phyloP scores from a whole-genome alignment of 331 rosid species.

The Quercus phellos region DNA sequence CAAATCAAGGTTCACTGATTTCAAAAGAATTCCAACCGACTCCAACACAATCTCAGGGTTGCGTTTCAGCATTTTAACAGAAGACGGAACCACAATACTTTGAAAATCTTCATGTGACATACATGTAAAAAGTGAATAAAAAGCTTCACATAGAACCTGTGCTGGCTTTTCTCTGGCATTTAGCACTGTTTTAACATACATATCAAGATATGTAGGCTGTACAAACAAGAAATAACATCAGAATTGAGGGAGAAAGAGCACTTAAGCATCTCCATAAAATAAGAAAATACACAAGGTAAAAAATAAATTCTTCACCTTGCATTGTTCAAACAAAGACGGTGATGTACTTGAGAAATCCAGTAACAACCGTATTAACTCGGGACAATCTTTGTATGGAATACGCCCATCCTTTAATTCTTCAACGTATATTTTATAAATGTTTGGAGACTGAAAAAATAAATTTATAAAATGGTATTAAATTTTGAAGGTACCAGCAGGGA shows the following conservation, averaged over 20 bases:
- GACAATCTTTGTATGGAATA: conserved; percentile 68
- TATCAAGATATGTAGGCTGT: conserved; percentile 82
- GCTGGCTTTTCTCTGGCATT: conserved; percentile 79
- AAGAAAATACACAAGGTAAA: not conserved
- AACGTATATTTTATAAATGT: conserved; percentile 54
- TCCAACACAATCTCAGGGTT: conserved; percentile 97
- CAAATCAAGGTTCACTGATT: conserved; percentile 76
- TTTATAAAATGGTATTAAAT: conserved; percentile 6
- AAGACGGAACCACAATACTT: conserved; percentile 61
- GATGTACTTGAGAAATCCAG: conserved; percentile 60
- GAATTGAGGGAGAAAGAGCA: not conserved
- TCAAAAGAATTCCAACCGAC: conserved; percentile 71
- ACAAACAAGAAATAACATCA: conserved; percentile 17
- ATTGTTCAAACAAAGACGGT: conserved; percentile 49
- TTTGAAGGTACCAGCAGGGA: not conserved
- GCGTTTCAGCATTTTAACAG: conserved; percentile 94
- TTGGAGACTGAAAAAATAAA: conserved; percentile 46
- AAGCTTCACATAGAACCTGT: conserved; percentile 72
- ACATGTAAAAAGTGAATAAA: conserved; percentile 63
- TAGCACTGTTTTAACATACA: conserved; percentile 71
- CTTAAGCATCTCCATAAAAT: not conserved
- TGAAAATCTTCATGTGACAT: conserved; percentile 81
- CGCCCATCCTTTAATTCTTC: conserved; percentile 60
- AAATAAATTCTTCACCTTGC: conserved; percentile 48
- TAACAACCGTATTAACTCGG: conserved; percentile 60